Evolutionary conservation across 306 rosid species (phyloP), one percentile per base, ranked within the genome.

Genomic region (Arachis hypogaea): DNA sequence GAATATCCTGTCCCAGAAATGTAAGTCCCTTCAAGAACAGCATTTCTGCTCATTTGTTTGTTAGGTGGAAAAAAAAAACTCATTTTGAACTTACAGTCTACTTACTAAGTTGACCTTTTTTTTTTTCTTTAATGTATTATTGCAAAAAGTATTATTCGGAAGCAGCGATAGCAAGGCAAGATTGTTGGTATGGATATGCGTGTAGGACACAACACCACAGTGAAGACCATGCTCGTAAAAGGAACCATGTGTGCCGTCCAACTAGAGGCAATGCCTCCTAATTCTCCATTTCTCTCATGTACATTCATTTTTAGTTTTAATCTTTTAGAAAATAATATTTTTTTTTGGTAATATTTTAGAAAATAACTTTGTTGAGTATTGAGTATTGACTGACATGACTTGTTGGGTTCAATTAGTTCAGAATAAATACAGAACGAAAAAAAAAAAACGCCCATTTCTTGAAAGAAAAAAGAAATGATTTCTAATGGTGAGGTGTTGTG

Each of bases 101-200:
- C 51, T 11, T 54, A 60, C 52, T 36, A 61, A 67, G 50, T 64
- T 78, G 58, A 73, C 59, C 56, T 28, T 4, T 52, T 3, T 47
- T 47, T 72, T 16, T 51, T 81, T 6, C 46, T 38, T 61, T 44
- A 59, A 76, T 63, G 47, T 38, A 12, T 71, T 71, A 46, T 55
- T 62, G 14, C 7, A 28, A 10, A 67, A 46, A 87, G 89, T 78
- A 66, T 75, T 75, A 91, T 28, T 94, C 97, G 9, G 67, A 76
- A 0, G 96, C 84, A 14, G 93, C 88, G 58, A 50, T 74, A 12
- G 79, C 63, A 29, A 88, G 96, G 82, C 93, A 88, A 41, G 88
- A 94, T 89, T 94, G 98, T 85, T 94, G 97, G 98, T 89, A 94
- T 81, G 98, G 98, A 77, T 88, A 87, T 76, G 83, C 87, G 64